Evolutionary conservation across 495 filamentous ascomycete genomes (phyloP).

Genomic region (Chaetomium fimeti): DNA sequence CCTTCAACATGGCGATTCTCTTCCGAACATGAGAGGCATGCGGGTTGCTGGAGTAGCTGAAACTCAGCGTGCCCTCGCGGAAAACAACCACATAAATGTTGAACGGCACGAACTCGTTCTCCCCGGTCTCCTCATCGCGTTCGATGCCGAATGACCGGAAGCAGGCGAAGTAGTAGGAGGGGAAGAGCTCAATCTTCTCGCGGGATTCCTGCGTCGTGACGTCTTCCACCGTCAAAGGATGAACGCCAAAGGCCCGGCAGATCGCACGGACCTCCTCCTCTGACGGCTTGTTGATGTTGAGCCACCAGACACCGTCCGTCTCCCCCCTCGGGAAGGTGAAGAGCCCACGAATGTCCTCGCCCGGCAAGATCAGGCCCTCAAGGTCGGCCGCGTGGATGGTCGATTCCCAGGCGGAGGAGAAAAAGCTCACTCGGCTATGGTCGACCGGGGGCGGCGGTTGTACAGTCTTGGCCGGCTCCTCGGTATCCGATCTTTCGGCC

Average conservation of each 20-base stretch:
- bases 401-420: conserved; percentile 87
- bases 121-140: conserved; percentile 65
- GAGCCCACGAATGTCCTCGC: conserved; percentile 82
- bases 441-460: conserved; percentile 44
- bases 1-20: conserved; percentile 86
- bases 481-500: conserved; percentile 29
- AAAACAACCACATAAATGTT: conserved; percentile 97
- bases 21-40: conserved; percentile 86
- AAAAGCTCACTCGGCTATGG: conserved; percentile 85
- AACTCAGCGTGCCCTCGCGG: conserved; percentile 90
- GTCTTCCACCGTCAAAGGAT: conserved; percentile 92
- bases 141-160: conserved; percentile 82
- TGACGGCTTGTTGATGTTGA: conserved; percentile 86
- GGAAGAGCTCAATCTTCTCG: conserved; percentile 97
- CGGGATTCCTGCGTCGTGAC: conserved; percentile 90
- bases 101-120: conserved; percentile 81
- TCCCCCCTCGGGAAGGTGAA: conserved; percentile 72
- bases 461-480: conserved; percentile 23
- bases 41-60: conserved; percentile 79
- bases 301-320: conserved; percentile 84
- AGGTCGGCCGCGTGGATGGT: conserved; percentile 88
- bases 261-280: conserved; percentile 87
- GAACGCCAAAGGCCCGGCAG: conserved; percentile 86
- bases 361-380: conserved; percentile 81
- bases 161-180: conserved; percentile 94